Conservation (phyloP, 371 early-diverging fungal species). For the Chytridiales sp. region DNA sequence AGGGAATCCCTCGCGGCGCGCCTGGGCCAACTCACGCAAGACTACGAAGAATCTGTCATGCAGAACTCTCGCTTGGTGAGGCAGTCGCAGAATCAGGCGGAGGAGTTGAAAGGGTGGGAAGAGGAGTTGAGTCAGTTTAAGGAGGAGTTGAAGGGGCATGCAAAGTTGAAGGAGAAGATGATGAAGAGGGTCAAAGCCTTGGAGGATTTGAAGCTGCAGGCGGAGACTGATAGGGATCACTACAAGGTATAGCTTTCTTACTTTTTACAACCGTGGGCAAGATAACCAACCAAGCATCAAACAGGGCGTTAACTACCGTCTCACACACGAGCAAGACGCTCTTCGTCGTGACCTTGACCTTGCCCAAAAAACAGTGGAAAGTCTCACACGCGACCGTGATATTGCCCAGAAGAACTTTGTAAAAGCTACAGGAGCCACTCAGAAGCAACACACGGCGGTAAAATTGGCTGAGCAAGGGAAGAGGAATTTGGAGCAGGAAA, state of each 20-base stretch:
- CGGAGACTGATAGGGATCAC: slow-evolving; percentile 27
- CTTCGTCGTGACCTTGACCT: slow-evolving; percentile 21
- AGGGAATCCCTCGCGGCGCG: slow-evolving; percentile 5
- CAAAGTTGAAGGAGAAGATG: slow-evolving; percentile 19
- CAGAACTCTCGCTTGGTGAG: background rate
- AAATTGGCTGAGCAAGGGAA: slow-evolving; percentile 39
- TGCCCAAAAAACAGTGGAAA: slow-evolving; percentile 21
- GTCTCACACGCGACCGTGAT: slow-evolving; percentile 36
- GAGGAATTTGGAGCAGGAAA: slow-evolving; percentile 43
- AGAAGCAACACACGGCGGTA: slow-evolving; percentile 34
- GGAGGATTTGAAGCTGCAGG: slow-evolving; percentile 23
- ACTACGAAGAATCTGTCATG: slow-evolving; percentile 15
- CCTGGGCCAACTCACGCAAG: slow-evolving; percentile 5
- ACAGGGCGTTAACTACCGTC: slow-evolving; percentile 27
- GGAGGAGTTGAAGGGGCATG: slow-evolving; percentile 17
- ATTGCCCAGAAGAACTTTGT: slow-evolving; percentile 36
- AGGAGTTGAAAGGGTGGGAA: slow-evolving; percentile 12
- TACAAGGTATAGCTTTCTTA: slow-evolving; percentile 26
- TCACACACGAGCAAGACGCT: slow-evolving; percentile 31
- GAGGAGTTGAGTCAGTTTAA: slow-evolving; percentile 15
- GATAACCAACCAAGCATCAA: too few species aligned
- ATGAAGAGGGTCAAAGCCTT: slow-evolving; percentile 26
- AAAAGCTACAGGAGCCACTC: slow-evolving; percentile 35
- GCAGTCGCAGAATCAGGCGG: slow-evolving; percentile 7
- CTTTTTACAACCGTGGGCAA: too few species aligned